phyloP scores from a whole-genome alignment of 1,284 basidiomycete species.

The Cutaneotrichosporon arboriforme region DNA sequence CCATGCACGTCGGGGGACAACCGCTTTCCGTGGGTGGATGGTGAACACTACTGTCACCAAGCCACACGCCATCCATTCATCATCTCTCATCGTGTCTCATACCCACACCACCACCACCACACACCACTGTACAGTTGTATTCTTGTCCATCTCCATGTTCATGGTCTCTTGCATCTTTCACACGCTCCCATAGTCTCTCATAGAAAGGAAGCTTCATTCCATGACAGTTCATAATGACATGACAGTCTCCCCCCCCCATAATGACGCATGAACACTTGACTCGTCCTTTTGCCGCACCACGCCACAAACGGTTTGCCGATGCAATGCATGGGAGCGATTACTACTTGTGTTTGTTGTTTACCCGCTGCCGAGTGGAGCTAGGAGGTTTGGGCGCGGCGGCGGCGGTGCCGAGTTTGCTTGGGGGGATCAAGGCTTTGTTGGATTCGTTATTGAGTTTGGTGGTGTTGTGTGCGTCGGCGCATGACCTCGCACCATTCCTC shows the following conservation, averaged over 20 bases:
- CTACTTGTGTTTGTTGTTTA: too few species aligned
- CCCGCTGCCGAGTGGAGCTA: too few species aligned
- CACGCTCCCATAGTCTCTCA: slow-evolving; percentile 4
- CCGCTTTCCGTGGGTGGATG: slow-evolving; percentile 17
- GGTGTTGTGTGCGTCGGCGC: too few species aligned
- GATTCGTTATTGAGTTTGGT: too few species aligned
- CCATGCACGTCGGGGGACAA: slow-evolving; percentile 11
- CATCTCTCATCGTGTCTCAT: not conserved
- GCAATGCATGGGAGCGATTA: too few species aligned
- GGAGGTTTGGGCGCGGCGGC: too few species aligned
- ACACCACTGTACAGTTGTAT: slow-evolving; percentile 20
- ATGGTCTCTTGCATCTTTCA: slow-evolving; percentile 3
- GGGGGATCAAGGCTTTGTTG: too few species aligned
- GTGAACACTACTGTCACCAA: slow-evolving; percentile 2
- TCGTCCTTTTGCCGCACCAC: too few species aligned
- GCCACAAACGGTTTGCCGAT: too few species aligned
- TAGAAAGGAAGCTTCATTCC: slow-evolving; percentile 6
- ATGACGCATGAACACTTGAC: too few species aligned
- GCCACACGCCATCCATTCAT: not conserved
- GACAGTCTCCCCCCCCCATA: not conserved
- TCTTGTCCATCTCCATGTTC: slow-evolving; percentile 11
- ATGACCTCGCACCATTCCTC: too few species aligned
- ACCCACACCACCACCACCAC: slow-evolving; percentile 2
- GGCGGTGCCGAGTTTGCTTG: too few species aligned
- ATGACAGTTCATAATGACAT: slow-evolving; percentile 9